Percentiles rank a stretch among this genome's conserved stretches.
Conservation (phyloP, 2,329 filamentous ascomycete genomes). For the Lizonia empirigonia region DNA sequence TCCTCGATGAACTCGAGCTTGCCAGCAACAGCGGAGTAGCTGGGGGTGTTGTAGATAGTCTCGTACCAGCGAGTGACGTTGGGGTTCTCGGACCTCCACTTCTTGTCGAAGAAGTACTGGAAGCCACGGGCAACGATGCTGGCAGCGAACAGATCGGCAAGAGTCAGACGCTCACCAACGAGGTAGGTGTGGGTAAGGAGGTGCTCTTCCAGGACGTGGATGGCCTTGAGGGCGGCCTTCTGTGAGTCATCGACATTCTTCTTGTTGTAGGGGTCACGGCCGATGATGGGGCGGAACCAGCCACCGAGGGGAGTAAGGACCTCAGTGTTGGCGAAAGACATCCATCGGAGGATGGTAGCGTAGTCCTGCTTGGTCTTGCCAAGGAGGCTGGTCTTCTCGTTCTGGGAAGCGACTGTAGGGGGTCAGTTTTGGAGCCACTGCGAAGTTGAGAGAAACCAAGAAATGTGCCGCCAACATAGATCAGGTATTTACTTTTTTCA, state of each 20-base stretch:
- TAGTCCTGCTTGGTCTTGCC: constrained; percentile 99
- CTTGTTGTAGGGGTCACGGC: constrained; percentile 92
- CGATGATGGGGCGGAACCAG: constrained; percentile 88
- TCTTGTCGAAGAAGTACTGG: constrained; percentile 91
- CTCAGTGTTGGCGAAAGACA: constrained; percentile 95
- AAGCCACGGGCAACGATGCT: constrained; percentile 84
- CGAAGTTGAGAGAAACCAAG: constrained; percentile 18
- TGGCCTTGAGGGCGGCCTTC: constrained; percentile 70
- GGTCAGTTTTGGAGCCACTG: constrained; percentile 40
- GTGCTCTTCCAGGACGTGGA: constrained; percentile 82
- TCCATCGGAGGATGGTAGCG: constrained; percentile 96
- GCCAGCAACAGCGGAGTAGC: constrained; percentile 80
- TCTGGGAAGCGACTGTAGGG: constrained; percentile 88
- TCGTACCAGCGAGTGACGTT: constrained; percentile 92
- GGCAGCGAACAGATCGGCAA: constrained; percentile 88
- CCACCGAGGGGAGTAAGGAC: constrained; percentile 72
- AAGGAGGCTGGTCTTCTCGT: constrained; percentile 99
- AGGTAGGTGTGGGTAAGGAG: constrained; percentile 94
- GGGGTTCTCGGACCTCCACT: constrained; percentile 82
- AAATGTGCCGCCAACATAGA: constrained; percentile 63
- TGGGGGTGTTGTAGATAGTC: constrained; percentile 89
- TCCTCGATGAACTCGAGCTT: constrained; percentile 81
- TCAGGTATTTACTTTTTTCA: constrained; percentile 77
- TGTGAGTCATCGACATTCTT: constrained; percentile 84
- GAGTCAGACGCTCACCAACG: constrained; percentile 94